A percentile compares a stretch with the other conserved stretches of the same genome.
These are phyloP conservation scores for Stagonosporopsis rhizophila DNA, from an alignment of 2,329 filamentous ascomycete genomes.

Conservation along the genomic window DNA sequence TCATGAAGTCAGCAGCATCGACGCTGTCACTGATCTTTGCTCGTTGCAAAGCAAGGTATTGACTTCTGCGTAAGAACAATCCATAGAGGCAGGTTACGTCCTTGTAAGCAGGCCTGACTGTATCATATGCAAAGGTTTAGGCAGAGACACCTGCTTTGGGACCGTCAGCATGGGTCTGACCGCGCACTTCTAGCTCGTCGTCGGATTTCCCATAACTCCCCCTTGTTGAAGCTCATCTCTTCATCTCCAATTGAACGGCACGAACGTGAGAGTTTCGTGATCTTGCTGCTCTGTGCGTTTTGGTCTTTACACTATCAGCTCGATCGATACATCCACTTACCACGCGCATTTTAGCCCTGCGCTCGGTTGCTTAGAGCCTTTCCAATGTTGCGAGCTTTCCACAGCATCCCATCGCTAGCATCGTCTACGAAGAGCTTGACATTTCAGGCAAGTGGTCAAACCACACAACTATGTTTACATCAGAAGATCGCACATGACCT, in stretches of 20 bases:
- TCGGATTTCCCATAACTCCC: not conserved
- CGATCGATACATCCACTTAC: no score
- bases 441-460: no score
- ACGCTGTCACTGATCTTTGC: conserved; percentile 37
- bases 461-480: no score
- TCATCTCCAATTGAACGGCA: no score
- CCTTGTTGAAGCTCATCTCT: not conserved
- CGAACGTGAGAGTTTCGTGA: no score
- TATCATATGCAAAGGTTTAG: not conserved
- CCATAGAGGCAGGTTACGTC: no score
- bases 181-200: not conserved
- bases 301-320: not conserved
- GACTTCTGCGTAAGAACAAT: not conserved
- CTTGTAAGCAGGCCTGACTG: not conserved
- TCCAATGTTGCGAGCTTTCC: not conserved
- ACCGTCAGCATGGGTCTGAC: not conserved
- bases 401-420: not conserved
- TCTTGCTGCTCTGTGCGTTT: not conserved
- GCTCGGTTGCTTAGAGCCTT: not conserved
- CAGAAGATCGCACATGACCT: no score
- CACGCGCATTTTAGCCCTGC: not conserved
- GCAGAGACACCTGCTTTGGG: not conserved
- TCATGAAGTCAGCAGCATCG: conserved; percentile 35
- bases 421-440: not conserved
- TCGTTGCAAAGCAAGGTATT: conserved; percentile 39